Evolutionary conservation across 2,329 filamentous ascomycete species (phyloP).

Genomic region (Aspergillus quadrilineatus): DNA sequence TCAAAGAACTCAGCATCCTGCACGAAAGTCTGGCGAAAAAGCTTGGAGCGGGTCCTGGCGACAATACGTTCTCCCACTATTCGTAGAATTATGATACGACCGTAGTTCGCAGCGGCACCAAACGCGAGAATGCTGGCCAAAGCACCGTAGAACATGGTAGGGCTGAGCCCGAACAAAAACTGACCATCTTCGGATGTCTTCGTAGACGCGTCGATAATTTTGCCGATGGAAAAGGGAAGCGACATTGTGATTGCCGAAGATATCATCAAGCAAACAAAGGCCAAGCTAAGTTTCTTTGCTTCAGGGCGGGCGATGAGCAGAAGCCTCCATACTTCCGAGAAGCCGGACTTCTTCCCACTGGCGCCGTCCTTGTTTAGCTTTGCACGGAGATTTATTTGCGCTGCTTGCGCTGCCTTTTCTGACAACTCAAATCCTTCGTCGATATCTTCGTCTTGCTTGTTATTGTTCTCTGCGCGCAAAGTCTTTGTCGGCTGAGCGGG

Average conservation of each 20-base stretch:
- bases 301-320: slow-evolving; percentile 89
- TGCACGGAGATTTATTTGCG: slow-evolving; percentile 85
- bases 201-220: slow-evolving; percentile 88
- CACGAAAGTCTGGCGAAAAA: slow-evolving; percentile 90
- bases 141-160: slow-evolving; percentile 84
- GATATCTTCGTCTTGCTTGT: slow-evolving; percentile 53
- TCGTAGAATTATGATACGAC: slow-evolving; percentile 85
- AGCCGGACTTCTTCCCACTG: slow-evolving; percentile 56
- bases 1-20: slow-evolving; percentile 99
- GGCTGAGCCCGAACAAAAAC: slow-evolving; percentile 76
- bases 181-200: slow-evolving; percentile 62
- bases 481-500: slow-evolving; percentile 18
- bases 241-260: slow-evolving; percentile 95
- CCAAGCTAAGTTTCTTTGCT: slow-evolving; percentile 70
- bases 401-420: slow-evolving; percentile 81
- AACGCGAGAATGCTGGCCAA: slow-evolving; percentile 74
- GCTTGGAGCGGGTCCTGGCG: slow-evolving; percentile 78
- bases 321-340: slow-evolving; percentile 78
- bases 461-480: slow-evolving; percentile 30
- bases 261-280: slow-evolving; percentile 80
- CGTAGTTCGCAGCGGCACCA: slow-evolving; percentile 88
- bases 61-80: slow-evolving; percentile 96
- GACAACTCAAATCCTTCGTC: slow-evolving; percentile 67
- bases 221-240: slow-evolving; percentile 93
- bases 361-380: slow-evolving; percentile 79